phyloP scores from a whole-genome alignment of 2,329 filamentous ascomycete species.

The Neurospora sp. region DNA sequence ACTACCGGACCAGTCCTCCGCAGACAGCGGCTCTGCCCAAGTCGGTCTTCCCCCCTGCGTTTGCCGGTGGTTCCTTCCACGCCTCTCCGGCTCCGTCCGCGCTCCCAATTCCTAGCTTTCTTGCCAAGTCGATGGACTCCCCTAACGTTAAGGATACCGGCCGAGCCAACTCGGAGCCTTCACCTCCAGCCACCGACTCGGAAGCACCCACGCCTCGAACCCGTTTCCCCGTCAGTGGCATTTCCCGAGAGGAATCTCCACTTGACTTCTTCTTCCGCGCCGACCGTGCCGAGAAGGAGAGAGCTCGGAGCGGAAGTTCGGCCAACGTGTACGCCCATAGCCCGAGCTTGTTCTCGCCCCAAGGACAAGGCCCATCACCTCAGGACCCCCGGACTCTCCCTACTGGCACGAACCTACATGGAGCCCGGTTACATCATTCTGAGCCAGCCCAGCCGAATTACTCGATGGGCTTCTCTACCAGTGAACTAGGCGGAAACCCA shows the following conservation, averaged over 20 bases:
- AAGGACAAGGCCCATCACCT: conserved; percentile 24
- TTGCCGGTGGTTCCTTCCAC: conserved; percentile 91
- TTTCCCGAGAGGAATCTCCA: conserved; percentile 54
- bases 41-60: conserved; percentile 47
- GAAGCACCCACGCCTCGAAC: conserved; percentile 37
- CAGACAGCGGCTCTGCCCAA: conserved; percentile 32
- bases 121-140: conserved; percentile 62
- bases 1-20: conserved; percentile 23
- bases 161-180: conserved; percentile 34
- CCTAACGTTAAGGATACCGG: conserved; percentile 34
- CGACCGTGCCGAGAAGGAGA: conserved; percentile 66
- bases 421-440: neutral
- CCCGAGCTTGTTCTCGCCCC: conserved; percentile 42
- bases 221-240: conserved; percentile 21
- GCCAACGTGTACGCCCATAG: conserved; percentile 29
- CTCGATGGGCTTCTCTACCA: conserved; percentile 49
- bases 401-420: conserved; percentile 21
- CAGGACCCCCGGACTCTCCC: conserved; percentile 22
- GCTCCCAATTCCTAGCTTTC: conserved; percentile 82
- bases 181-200: conserved; percentile 42
- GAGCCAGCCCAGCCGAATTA: conserved; percentile 28
- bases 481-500: conserved; percentile 56
- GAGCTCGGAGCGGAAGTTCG: conserved; percentile 43
- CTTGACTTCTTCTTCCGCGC: conserved; percentile 87
- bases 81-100: conserved; percentile 86